These are phyloP conservation scores for Eudorina sp. DNA, from an alignment of 139 green algal genomes.

Conservation along the genomic window DNA sequence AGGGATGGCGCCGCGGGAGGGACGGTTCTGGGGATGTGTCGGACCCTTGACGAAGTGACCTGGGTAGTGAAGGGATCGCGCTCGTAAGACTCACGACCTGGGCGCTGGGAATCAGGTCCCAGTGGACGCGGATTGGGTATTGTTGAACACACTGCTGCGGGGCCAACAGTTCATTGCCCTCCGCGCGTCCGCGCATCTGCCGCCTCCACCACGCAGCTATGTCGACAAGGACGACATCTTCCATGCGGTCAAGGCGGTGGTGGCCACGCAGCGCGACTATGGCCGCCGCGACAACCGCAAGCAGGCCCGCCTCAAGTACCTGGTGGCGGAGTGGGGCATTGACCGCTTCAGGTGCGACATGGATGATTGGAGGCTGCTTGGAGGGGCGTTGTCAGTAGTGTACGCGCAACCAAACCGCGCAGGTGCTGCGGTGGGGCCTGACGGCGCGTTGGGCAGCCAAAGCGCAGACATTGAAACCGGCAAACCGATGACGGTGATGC, in stretches of 20 bases:
- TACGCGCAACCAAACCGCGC: too few relatives aligned
- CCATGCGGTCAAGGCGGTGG: conserved; percentile 95
- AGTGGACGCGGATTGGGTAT: background rate
- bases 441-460: too few relatives aligned
- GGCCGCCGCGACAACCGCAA: conserved; percentile 97
- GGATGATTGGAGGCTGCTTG: too few relatives aligned
- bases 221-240: conserved; percentile 97
- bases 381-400: too few relatives aligned
- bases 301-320: conserved; percentile 98
- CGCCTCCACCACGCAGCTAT: conserved; percentile 61
- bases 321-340: conserved; percentile 96
- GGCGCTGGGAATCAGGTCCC: background rate
- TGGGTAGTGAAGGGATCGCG: too few relatives aligned
- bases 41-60: too few relatives aligned
- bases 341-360: conserved; percentile 89
- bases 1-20: too few relatives aligned
- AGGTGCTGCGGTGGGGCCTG: too few relatives aligned
- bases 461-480: too few relatives aligned
- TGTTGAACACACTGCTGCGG: background rate
- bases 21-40: too few relatives aligned
- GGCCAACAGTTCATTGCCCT: background rate
- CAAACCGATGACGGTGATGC: too few relatives aligned
- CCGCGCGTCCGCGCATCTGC: background rate
- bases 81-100: too few relatives aligned
- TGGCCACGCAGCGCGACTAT: conserved; percentile 97